Evolutionary conservation across 345 rosid genomes (phyloP).

Genomic region (Eucalyptus pauciflora): DNA sequence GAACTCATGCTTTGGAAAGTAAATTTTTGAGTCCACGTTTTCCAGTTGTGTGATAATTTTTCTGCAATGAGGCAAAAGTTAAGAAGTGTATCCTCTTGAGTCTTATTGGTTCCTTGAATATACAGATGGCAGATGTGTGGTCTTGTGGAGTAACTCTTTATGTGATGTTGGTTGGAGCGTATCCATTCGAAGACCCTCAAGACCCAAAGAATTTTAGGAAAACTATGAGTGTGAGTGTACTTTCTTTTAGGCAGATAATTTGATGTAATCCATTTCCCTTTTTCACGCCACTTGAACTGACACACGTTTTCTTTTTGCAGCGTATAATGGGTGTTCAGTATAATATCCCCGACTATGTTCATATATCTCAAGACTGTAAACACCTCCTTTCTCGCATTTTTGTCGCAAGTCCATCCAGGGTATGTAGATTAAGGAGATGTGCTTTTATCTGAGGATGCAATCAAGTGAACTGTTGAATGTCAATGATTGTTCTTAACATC

Average conservation of each 20-base stretch:
- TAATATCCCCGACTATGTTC: conserved; percentile 2
- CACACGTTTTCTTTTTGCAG: neutral
- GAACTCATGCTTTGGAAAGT: neutral
- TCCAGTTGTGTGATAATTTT: neutral
- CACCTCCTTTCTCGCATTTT: conserved; percentile 12
- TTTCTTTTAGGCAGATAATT: neutral
- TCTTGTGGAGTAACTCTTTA: conserved; percentile 48
- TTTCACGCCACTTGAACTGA: neutral
- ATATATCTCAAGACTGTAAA: conserved; percentile 8
- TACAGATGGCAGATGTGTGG: conserved; percentile 48
- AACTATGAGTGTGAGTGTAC: conserved; percentile 23
- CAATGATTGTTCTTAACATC: neutral
- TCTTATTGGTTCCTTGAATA: neutral
- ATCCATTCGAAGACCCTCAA: conserved; percentile 42
- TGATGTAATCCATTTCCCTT: neutral
- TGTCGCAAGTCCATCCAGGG: conserved; percentile 7
- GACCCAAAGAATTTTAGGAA: conserved; percentile 45
- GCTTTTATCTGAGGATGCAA: neutral
- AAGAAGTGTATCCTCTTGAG: neutral
- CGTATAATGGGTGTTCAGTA: conserved; percentile 10
- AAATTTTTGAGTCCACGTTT: neutral
- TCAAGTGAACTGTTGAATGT: neutral
- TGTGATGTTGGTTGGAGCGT: conserved; percentile 52
- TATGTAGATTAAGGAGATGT: neutral
- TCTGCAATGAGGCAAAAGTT: neutral